Percentiles rank a stretch among this genome's conserved stretches.
phyloP scores from a whole-genome alignment of 1,139 yeast genomes.

The Diutina mesorugosa region DNA sequence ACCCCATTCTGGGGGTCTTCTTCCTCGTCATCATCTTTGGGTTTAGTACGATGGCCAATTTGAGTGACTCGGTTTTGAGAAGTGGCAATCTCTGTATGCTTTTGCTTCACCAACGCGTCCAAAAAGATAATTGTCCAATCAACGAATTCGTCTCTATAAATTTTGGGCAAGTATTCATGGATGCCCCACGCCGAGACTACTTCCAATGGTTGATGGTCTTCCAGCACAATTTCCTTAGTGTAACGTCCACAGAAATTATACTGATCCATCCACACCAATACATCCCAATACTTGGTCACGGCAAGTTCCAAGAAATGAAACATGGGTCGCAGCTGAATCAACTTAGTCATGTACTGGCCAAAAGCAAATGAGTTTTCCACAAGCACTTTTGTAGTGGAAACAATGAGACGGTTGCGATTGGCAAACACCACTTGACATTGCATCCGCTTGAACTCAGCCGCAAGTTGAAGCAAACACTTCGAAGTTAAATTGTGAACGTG shows the following conservation, averaged over 20 bases:
- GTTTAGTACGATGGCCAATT: slow-evolving; percentile 39
- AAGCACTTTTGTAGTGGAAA: slow-evolving; percentile 63
- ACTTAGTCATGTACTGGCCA: slow-evolving; percentile 75
- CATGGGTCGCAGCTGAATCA: slow-evolving; percentile 69
- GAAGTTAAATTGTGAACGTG: slow-evolving; percentile 82
- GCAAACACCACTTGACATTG: slow-evolving; percentile 77
- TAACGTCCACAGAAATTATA: slow-evolving; percentile 79
- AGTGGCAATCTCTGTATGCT: slow-evolving; percentile 26
- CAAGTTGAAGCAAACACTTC: slow-evolving; percentile 69
- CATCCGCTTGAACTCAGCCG: slow-evolving; percentile 67
- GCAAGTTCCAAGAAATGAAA: slow-evolving; percentile 71
- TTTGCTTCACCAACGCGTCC: slow-evolving; percentile 53
- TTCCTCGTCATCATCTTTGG: slow-evolving; percentile 14
- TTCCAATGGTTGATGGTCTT: slow-evolving; percentile 42
- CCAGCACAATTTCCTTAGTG: slow-evolving; percentile 44
- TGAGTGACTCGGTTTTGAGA: slow-evolving; percentile 46
- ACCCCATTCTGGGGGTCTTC: slow-evolving; percentile 26
- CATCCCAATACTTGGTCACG: slow-evolving; percentile 79
- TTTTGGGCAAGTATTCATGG: slow-evolving; percentile 56
- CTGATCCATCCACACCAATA: slow-evolving; percentile 89
- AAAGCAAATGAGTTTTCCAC: slow-evolving; percentile 89
- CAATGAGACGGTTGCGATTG: slow-evolving; percentile 58
- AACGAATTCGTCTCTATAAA: slow-evolving; percentile 71
- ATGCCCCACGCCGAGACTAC: slow-evolving; percentile 76
- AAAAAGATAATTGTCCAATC: slow-evolving; percentile 76